Conservation (phyloP, 2,329 filamentous ascomycete genomes). For the Onygenales sp. region DNA sequence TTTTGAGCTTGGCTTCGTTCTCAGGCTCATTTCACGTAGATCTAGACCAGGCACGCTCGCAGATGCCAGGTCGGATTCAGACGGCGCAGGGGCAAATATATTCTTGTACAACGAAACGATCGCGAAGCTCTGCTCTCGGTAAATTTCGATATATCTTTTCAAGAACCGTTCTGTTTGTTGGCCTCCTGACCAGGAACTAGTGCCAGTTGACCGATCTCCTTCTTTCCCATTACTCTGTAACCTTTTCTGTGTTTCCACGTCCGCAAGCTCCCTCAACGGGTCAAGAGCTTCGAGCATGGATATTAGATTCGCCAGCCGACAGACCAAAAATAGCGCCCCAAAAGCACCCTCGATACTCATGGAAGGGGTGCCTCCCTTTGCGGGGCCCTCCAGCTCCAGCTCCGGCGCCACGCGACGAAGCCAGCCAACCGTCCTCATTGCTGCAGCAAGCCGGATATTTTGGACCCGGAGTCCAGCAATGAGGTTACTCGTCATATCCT, state of each 20-base stretch:
- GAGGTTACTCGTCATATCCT: slow-evolving; percentile 76
- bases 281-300: slow-evolving; percentile 73
- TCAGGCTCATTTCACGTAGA: slow-evolving; percentile 11
- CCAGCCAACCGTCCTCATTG: slow-evolving; percentile 86
- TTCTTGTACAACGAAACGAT: slow-evolving; percentile 92
- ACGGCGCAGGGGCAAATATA: slow-evolving; percentile 60
- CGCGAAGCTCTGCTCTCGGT: slow-evolving; percentile 92
- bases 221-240: slow-evolving; percentile 17
- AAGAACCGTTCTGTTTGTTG: slow-evolving; percentile 91
- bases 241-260: slow-evolving; percentile 61
- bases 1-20: slow-evolving; percentile 16
- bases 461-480: slow-evolving; percentile 67
- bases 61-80: slow-evolving; percentile 22
- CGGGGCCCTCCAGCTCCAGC: slow-evolving; percentile 56
- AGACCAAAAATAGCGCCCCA: slow-evolving; percentile 78
- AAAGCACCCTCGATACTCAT: slow-evolving; percentile 54
- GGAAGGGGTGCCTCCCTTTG: slow-evolving; percentile 17
- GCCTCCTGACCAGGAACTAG: slow-evolving; percentile 42
- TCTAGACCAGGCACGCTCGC: slow-evolving; percentile 20
- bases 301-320: slow-evolving; percentile 69
- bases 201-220: slow-evolving; percentile 8
- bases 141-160: slow-evolving; percentile 94
- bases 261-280: slow-evolving; percentile 77
- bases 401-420: slow-evolving; percentile 79
- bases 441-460: slow-evolving; percentile 75